Base-by-base conservation (phyloP, 306 rosid genomes). In the Pyrus pyrifolia region DNA sequence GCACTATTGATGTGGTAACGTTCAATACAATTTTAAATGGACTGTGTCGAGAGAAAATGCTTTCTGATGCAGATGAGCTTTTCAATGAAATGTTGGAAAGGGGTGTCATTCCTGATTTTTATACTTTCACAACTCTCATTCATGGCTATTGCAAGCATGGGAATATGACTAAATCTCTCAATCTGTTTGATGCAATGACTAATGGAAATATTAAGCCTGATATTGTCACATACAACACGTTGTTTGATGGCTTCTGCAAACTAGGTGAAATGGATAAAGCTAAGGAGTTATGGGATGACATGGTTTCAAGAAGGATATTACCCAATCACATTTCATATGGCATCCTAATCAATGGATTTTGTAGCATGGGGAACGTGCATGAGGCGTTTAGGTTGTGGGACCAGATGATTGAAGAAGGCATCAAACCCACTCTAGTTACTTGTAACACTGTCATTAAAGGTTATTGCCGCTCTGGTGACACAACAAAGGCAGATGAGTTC, bases 201-300 rank as follows among this genome's bases (percentile, higher is more conserved):
- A 67, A 75, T 5, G 86, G 84, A 78, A 88, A 86, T 85, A 87
- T 92, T 49, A 90, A 95, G 81, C 93, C 96, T 65, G 98, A 92
- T 79, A 84, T 88, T 22, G 94, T 95, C 81, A 86, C 97, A 0
- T 92, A 89, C 83, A 92, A 95, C 71, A 89, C 96, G 0, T 78
- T 95, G 85, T 84, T 95, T 78, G 97, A 89, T 59, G 97, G 98
- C 52, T 95, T 92, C 73, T 95, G 96, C 84, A 95, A 89, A 86
- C 81, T 81, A 29, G 93, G 97, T 72, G 98, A 85, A 74, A 84
- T 90, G 91, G 91, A 88, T 75, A 89, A 79, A 74, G 93, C 97
- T 17, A 82, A 83, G 87, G 96, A 88, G 76, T 75, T 90, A 82
- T 92, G 97, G 93, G 71, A 10, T 82, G 93, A 88, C 82, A 92